Evolutionary conservation across 2,329 filamentous ascomycete species (phyloP), one percentile per base, ranked within the genome.

Genomic region (Verticillium zaregamsianum): DNA sequence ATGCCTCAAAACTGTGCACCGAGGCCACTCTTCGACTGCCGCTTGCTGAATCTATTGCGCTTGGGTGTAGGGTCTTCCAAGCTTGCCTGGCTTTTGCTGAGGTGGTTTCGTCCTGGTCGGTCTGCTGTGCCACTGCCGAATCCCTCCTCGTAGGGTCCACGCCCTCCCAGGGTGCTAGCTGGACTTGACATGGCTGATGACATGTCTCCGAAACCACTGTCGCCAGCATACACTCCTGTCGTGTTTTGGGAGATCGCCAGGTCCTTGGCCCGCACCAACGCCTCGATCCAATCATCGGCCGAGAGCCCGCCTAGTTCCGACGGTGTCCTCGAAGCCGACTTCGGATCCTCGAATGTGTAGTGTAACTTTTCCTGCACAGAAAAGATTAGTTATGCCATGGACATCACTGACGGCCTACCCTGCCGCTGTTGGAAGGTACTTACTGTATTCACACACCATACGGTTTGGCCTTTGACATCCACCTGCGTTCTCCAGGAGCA

Each of bases 401-500:
- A 58, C 28, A 23, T 20, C 40, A 28, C 54, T 56, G 52, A 57
- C 37, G 33, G n/a, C 25, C 12, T 28, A 40, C 25, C 25, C 25
- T 45, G 8, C 45, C 45, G 20, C 25, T 32, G n/a, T 17, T 20
- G 17, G 35, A n/a, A 37, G 9, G 61, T 45, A 84, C 93, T 82
- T 87, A 98, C 95, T 68, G 92, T 96, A 79, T 98, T 93, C 59
- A 98, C 89, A 75, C 90, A 90, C 92, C 93, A 98, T 63, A 91
- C 88, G 32, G 88, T 89, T 76, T 94, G 85, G 31, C 93, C 93
- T 75, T 96, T 97, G n/a, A 87, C 82, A 74, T 97, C 95, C 55
- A 89, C 85, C 68, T 91, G 91, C 59, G 84, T 92, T 72, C 86
- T 90, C 88, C 92, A 98, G 31, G 85, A 80, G 67, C 88, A 92